phyloP scores from a whole-genome alignment of 2,329 filamentous ascomycete genomes.

The Proliferodiscus dingleyae region DNA sequence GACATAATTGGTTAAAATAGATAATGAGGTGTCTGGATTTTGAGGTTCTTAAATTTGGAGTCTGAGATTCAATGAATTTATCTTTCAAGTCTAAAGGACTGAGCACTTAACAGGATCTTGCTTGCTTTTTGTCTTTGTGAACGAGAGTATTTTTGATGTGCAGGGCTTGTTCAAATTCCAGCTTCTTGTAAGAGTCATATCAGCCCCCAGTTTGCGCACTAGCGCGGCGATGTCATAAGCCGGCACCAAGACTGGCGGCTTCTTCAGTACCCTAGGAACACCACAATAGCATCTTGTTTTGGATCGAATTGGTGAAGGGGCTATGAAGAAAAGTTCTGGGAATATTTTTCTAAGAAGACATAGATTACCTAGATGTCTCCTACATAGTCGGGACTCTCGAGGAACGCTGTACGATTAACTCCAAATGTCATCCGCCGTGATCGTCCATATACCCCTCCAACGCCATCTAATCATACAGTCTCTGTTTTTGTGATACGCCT shows the following conservation, averaged over 20 bases:
- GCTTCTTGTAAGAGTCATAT: no score
- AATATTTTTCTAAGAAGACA: neutral
- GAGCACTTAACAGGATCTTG: neutral
- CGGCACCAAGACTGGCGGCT: no score
- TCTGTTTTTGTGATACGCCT: neutral
- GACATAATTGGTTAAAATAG: slow-evolving; percentile 16
- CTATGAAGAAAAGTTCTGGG: no score
- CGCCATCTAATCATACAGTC: neutral
- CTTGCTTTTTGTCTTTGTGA: neutral
- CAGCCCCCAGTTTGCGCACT: no score
- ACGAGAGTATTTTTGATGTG: neutral
- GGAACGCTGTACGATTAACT: neutral
- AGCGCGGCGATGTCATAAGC: no score
- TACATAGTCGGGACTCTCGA: neutral
- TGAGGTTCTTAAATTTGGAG: neutral
- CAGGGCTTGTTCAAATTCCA: neutral
- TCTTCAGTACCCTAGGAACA: neutral
- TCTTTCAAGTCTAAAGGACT: neutral
- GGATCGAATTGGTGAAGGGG: no score
- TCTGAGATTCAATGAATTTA: neutral
- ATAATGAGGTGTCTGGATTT: neutral
- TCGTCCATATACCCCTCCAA: neutral
- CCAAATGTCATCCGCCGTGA: neutral
- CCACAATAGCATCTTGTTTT: no score
- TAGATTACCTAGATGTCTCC: neutral